Evolutionary conservation across 805 yeast genomes (phyloP), one percentile per base, ranked within the genome.

Genomic region (Lipomyces japonicus): DNA sequence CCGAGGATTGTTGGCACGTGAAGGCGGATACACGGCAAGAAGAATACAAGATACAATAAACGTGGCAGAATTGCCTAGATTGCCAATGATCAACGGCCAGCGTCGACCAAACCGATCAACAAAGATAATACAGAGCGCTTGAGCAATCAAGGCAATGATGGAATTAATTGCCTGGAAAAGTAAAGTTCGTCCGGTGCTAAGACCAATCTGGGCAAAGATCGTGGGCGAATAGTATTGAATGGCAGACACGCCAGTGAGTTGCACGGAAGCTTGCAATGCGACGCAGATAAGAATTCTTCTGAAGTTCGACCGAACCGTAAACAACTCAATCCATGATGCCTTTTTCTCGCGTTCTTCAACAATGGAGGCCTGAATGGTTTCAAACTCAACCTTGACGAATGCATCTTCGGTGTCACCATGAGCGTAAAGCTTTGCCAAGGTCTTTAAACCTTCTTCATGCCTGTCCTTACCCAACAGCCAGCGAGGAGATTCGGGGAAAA

Each of bases 401-500:
- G 36, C 31, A 14, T 43, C 28, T 44, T 67, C 68, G 19, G 58
- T 59, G 26, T 67, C 68, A 46, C 70, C 65, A 50, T 74, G 74
- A 49, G 70, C 74, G 61, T 75, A 75, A 57, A 62, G 62, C 45
- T 69, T 69, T 23, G 63, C 55, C 59, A 78, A 68, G 37, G 77
- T 61, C 1, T 50, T 56, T 51, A 69, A 65, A 12, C 81, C 82
- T 51, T 76, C 65, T 3, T 71, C 75, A 39, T 63, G 51, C 49
- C 70, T 65, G 16, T 74, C 76, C 53, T 69, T 70, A 23, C 71
- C 64, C 44, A 75, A 60, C 42, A 69, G 67, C 59, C 50, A 76
- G 61, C 80, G 67, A 53, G 80, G 80, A 14, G 75, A 71, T 60
- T 76, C 80, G 21, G 81, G 81, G 40, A 65, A 59, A 30, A 21